phyloP scores from a whole-genome alignment of 176 grass and related monocot species.

The Raddia guianensis region DNA sequence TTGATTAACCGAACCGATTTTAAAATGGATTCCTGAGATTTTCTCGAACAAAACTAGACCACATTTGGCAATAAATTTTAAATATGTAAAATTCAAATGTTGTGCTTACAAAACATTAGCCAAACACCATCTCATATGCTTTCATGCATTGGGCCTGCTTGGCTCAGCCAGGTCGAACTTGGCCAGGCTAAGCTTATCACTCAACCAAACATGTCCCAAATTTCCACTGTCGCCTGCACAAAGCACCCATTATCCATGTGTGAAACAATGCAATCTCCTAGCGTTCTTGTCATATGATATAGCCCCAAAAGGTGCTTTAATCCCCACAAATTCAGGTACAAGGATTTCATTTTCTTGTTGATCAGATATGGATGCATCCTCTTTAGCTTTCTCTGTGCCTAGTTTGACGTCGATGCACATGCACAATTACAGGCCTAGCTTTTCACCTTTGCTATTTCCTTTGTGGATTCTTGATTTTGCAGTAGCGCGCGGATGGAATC shows the following conservation, averaged over 20 bases:
- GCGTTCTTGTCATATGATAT: conserved; percentile 35
- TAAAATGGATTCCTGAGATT: too few species aligned
- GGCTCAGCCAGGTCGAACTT: too few species aligned
- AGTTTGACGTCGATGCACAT: background rate
- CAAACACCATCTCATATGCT: too few species aligned
- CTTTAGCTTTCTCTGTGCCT: background rate
- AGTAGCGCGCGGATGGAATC: conserved; percentile 2
- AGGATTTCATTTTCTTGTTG: conserved; percentile 11
- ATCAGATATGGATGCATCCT: background rate
- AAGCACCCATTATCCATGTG: conserved; percentile 24
- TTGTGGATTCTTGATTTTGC: background rate
- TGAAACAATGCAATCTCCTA: conserved; percentile 24
- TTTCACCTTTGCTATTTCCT: background rate
- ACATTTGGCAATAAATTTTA: too few species aligned
- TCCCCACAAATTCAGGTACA: conserved; percentile 29
- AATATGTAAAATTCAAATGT: too few species aligned
- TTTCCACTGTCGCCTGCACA: conserved; percentile 28
- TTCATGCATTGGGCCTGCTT: too few species aligned
- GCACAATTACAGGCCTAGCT: background rate
- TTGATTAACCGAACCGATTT: too few species aligned
- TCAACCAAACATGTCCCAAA: background rate
- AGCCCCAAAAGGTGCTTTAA: conserved; percentile 29
- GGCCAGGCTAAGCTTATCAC: too few species aligned
- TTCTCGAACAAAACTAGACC: too few species aligned
- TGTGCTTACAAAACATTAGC: too few species aligned